Base-by-base conservation (phyloP, 2,329 filamentous ascomycete genomes). In the Emericellopsis cladophorae region DNA sequence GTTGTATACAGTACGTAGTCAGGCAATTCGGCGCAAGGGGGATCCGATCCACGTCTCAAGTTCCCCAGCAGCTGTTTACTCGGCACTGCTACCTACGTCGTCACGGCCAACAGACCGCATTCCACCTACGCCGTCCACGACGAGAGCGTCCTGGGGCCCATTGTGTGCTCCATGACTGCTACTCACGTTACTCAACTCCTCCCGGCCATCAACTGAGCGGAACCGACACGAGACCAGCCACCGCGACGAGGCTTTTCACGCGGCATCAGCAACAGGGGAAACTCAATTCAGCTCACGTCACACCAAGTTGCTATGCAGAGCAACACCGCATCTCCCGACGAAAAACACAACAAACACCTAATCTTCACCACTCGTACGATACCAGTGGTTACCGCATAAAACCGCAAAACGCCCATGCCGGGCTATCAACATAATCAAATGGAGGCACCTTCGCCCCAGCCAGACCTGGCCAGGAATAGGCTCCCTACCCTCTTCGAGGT, bases 401-500 rank as follows among this genome's bases (percentile, higher is more conserved):
- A 21, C 18, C 18, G 5, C 18, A 21, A 7, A 39, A 22, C 24
- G 16, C n/a, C 14, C n/a, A 56, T 57, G 54, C 46, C 43, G n/a
- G 47, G 46, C 40, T 43, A 47, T 29, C 46, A 48, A 21, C 41
- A 42, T 8, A 36, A 26, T 16, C 32, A 35, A 21, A 49, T 53
- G 46, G 49, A 57, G 42, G 64, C 65, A 42, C 67, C 72, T 39
- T 75, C 75, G 36, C 73, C 73, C 37, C 62, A 69, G 46, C 74
- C 75, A 37, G 77, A 81, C 49, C 57, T 76, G 48, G 63, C 65
- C 49, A 81, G 92, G 54, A 93, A 94, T 58, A 77, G 92, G 49
- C 76, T 98, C 44, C 92, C 92, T 37, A 95, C 88, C 2, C 76
- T 98, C 40, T 95, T 94, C 58, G 93, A 98, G 64, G 92, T 98